Conservation (phyloP, 352 stramenopile species). For the Pythium grandisporangium region DNA sequence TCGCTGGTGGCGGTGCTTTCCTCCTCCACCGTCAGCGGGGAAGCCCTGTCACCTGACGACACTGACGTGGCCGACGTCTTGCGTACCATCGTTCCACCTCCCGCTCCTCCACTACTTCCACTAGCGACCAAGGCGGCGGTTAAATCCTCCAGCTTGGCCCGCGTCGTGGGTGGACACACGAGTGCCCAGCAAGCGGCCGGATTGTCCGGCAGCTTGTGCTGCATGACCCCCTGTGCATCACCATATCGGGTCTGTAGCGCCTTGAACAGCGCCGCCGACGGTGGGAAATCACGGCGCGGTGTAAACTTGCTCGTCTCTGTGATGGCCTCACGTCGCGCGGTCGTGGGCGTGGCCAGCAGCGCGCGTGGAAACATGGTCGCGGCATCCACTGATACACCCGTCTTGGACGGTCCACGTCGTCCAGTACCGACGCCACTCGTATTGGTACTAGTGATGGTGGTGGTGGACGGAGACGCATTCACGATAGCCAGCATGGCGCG, state of each 20-base stretch:
- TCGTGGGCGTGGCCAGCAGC: constrained; percentile 42
- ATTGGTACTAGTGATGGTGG: too few species aligned
- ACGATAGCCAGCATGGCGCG: too few species aligned
- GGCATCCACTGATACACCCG: constrained; percentile 60
- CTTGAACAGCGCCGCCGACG: constrained; percentile 78
- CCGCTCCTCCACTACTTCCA: too few species aligned
- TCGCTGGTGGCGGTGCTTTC: background rate
- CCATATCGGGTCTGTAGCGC: constrained; percentile 79
- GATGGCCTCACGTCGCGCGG: constrained; percentile 56
- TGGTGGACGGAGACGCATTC: too few species aligned
- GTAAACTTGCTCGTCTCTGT: constrained; percentile 79
- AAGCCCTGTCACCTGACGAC: too few species aligned
- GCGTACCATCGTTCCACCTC: constrained; percentile 3
- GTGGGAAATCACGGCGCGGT: constrained; percentile 69
- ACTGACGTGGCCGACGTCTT: constrained; percentile 3
- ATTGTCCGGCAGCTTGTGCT: constrained; percentile 62
- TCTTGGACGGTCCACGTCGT: too few species aligned
- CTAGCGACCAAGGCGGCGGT: background rate
- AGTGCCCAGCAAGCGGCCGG: constrained; percentile 69
- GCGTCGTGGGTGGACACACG: constrained; percentile 48
- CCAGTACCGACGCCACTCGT: too few species aligned
- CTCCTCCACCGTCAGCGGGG: background rate
- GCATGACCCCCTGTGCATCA: constrained; percentile 65
- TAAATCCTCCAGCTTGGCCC: constrained; percentile 51
- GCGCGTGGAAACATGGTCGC: constrained; percentile 68